These are phyloP conservation scores for Marsdenia floribunda DNA, from an alignment of 257 asterid species.

Conservation along the genomic window DNA sequence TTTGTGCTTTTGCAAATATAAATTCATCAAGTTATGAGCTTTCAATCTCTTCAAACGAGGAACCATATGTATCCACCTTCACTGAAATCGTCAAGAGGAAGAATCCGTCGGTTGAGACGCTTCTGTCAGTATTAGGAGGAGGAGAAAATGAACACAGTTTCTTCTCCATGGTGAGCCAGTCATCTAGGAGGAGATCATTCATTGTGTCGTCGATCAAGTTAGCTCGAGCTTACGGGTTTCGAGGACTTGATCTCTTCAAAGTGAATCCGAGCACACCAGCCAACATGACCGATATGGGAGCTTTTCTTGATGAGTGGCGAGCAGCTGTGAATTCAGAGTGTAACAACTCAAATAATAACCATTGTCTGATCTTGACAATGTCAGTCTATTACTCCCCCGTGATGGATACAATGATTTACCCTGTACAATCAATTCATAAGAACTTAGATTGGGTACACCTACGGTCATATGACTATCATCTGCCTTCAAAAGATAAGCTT, in stretches of 20 bases:
- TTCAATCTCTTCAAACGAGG: too few species aligned
- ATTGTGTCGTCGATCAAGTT: slow-evolving; percentile 19
- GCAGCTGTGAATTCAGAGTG: slow-evolving; percentile 22
- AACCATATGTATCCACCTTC: too few species aligned
- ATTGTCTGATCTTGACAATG: slow-evolving; percentile 27
- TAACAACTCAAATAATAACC: background rate
- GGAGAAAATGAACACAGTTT: too few species aligned
- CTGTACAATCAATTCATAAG: slow-evolving; percentile 18
- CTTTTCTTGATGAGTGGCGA: slow-evolving; percentile 31
- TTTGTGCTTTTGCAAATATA: too few species aligned
- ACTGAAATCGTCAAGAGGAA: too few species aligned
- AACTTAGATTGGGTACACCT: slow-evolving; percentile 32
- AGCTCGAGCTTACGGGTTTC: slow-evolving; percentile 28
- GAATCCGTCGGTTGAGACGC: too few species aligned
- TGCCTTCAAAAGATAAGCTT: slow-evolving; percentile 15
- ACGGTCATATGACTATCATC: slow-evolving; percentile 22
- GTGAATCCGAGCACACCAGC: slow-evolving; percentile 14
- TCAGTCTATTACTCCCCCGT: slow-evolving; percentile 26
- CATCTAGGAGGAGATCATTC: slow-evolving; percentile 20
- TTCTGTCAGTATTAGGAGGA: too few species aligned
- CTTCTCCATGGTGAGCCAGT: slow-evolving; percentile 19
- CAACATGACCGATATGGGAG: slow-evolving; percentile 25
- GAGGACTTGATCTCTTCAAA: slow-evolving; percentile 19
- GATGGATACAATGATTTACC: slow-evolving; percentile 15
- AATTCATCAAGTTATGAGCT: too few species aligned